phyloP scores from a whole-genome alignment of 2,329 filamentous ascomycete genomes.

The Aspergillus fischeri region DNA sequence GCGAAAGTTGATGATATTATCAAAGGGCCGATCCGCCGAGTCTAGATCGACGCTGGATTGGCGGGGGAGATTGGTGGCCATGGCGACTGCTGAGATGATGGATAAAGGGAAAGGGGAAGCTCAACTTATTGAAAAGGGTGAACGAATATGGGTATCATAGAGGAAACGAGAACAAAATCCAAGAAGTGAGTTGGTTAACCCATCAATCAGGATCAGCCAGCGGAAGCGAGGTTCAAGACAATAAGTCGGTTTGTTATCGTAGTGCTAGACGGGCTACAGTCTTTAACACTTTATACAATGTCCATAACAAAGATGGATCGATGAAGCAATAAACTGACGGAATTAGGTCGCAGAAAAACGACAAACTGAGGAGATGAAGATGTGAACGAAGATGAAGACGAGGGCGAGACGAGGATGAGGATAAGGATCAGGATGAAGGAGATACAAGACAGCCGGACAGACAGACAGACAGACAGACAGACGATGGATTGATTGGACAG shows the following conservation, averaged over 20 bases:
- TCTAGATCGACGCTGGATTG: constrained; percentile 30
- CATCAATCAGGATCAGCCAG: background rate
- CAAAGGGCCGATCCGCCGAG: constrained; percentile 40
- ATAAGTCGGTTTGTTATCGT: background rate
- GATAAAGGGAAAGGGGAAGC: background rate
- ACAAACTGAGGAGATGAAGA: background rate
- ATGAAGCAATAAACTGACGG: background rate
- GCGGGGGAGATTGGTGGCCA: constrained; percentile 13
- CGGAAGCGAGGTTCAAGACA: background rate
- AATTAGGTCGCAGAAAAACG: background rate
- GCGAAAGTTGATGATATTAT: constrained; percentile 69
- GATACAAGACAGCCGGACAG: background rate
- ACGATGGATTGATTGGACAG: background rate
- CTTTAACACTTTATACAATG: background rate
- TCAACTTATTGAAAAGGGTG: background rate
- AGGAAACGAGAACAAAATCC: background rate
- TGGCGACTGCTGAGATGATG: background rate
- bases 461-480: background rate
- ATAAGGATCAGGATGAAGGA: background rate
- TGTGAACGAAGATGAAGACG: background rate
- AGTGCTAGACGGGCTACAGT: background rate
- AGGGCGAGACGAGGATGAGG: no score
- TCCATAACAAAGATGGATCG: no score
- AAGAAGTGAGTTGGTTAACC: background rate
- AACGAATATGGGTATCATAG: background rate